A percentile compares a stretch with the other conserved stretches of the same genome.
Evolutionary conservation across 805 yeast genomes (phyloP).

Genomic region (Wickerhamiella alocasiicola): DNA sequence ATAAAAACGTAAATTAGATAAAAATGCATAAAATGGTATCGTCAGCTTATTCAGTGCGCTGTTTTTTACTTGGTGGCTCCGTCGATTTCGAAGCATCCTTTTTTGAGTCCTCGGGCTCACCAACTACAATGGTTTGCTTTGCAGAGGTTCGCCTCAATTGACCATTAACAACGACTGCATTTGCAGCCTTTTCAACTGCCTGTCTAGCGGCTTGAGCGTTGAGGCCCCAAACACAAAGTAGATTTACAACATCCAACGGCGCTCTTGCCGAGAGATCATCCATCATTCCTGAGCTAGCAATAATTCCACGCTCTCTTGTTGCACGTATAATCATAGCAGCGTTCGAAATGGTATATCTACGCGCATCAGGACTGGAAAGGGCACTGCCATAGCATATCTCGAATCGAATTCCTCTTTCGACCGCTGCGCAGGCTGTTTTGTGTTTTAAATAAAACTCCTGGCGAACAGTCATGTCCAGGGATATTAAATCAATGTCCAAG

Average conservation of each 20-base stretch:
- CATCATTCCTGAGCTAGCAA: slow-evolving; percentile 65
- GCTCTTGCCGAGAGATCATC: slow-evolving; percentile 40
- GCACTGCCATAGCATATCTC: slow-evolving; percentile 57
- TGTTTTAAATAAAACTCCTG: slow-evolving; percentile 71
- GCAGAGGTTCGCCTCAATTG: slow-evolving; percentile 58
- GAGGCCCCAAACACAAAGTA: slow-evolving; percentile 60
- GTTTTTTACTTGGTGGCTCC: slow-evolving; percentile 6
- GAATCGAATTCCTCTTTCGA: slow-evolving; percentile 67
- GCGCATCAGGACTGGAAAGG: slow-evolving; percentile 31
- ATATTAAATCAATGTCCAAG: slow-evolving; percentile 69
- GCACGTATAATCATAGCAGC: slow-evolving; percentile 66
- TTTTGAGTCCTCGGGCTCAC: neutral
- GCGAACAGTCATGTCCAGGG: slow-evolving; percentile 52
- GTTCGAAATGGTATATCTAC: slow-evolving; percentile 59
- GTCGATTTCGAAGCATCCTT: too few species aligned
- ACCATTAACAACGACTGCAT: slow-evolving; percentile 58
- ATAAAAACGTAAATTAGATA: too few species aligned
- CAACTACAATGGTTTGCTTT: slow-evolving; percentile 38
- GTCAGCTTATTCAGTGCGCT: slow-evolving; percentile 1
- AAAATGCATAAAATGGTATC: too few species aligned
- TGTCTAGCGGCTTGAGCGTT: slow-evolving; percentile 47
- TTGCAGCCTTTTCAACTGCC: slow-evolving; percentile 48
- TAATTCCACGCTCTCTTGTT: slow-evolving; percentile 64
- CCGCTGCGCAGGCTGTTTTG: slow-evolving; percentile 71
- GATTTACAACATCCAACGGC: slow-evolving; percentile 52